phyloP scores from a whole-genome alignment of 805 yeast genomes.

The Spathaspora arborariae region DNA sequence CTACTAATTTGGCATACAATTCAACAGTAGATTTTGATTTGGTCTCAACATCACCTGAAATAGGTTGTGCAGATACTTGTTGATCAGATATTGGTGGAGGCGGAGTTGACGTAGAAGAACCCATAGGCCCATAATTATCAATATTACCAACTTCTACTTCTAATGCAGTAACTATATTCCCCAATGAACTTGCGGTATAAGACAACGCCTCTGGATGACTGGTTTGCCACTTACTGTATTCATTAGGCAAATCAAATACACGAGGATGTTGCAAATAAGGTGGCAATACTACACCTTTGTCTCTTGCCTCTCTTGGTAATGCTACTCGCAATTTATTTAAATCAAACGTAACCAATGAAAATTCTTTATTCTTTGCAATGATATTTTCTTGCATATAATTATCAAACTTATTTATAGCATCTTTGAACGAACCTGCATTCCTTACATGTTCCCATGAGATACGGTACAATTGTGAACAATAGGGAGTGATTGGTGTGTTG shows the following conservation, averaged over 20 bases:
- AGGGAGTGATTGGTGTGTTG: conserved; percentile 62
- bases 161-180: conserved; percentile 46
- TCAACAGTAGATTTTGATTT: conserved; percentile 44
- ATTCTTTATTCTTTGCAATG: conserved; percentile 42
- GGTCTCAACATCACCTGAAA: conserved; percentile 20
- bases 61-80: not conserved
- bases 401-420: conserved; percentile 58
- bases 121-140: conserved; percentile 6
- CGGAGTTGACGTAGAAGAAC: conserved; percentile 9
- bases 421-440: conserved; percentile 56
- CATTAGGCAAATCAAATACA: conserved; percentile 71
- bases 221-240: conserved; percentile 67
- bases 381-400: conserved; percentile 42
- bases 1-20: conserved; percentile 42
- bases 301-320: conserved; percentile 77
- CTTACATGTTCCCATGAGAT: conserved; percentile 61
- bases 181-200: conserved; percentile 29
- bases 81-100: conserved; percentile 5
- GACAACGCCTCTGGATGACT: conserved; percentile 49
- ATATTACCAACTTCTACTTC: conserved; percentile 31
- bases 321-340: conserved; percentile 74
- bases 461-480: conserved; percentile 48
- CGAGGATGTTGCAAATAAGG: conserved; percentile 71
- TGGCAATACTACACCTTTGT: conserved; percentile 68
- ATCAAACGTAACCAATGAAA: conserved; percentile 63